Percentiles rank a stretch among this genome's conserved stretches.
These are phyloP conservation scores for Monosporascus cannonballus DNA, from an alignment of 2,329 filamentous ascomycete genomes.

Conservation along the genomic window DNA sequence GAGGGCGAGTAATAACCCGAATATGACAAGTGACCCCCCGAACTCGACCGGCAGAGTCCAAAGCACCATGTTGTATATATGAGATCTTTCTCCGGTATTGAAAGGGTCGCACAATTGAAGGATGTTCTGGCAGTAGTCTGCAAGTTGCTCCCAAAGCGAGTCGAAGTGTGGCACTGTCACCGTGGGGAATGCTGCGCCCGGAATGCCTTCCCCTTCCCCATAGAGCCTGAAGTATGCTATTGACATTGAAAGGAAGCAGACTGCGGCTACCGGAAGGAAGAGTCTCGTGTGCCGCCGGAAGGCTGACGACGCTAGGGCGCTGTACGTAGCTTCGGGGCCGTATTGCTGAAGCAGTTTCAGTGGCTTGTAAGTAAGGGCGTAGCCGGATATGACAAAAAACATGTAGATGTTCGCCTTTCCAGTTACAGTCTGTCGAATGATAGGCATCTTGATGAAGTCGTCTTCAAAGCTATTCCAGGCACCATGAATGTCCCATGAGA, in stretches of 20 bases:
- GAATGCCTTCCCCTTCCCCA: slow-evolving; percentile 8
- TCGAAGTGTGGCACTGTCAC: slow-evolving; percentile 11
- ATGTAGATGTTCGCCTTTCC: slow-evolving; percentile 32
- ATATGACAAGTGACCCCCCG: slow-evolving; percentile 28
- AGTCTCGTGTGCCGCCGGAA: slow-evolving; percentile 22
- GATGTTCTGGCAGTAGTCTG: slow-evolving; percentile 8
- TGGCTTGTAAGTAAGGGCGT: slow-evolving; percentile 30
- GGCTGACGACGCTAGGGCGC: slow-evolving; percentile 18
- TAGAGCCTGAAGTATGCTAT: slow-evolving; percentile 15
- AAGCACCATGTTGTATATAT: slow-evolving; percentile 26
- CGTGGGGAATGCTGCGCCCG: slow-evolving; percentile 11
- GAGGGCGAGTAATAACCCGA: slow-evolving; percentile 26
- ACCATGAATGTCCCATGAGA: slow-evolving; percentile 21
- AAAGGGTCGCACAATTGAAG: slow-evolving; percentile 13
- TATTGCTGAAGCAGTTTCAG: slow-evolving; percentile 21
- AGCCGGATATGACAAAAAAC: slow-evolving; percentile 37
- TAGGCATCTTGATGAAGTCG: slow-evolving; percentile 27
- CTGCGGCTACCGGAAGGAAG: slow-evolving; percentile 18
- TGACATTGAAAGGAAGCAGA: slow-evolving; percentile 11
- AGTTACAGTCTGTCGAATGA: slow-evolving; percentile 29
- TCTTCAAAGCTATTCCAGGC: slow-evolving; percentile 16
- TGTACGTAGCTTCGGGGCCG: slow-evolving; percentile 13
- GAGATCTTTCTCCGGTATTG: slow-evolving; percentile 1
- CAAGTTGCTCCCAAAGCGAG: slow-evolving; percentile 13
- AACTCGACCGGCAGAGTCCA: slow-evolving; percentile 34